Conservation (phyloP, 495 filamentous ascomycete species). For the Amorphotheca resinae region DNA sequence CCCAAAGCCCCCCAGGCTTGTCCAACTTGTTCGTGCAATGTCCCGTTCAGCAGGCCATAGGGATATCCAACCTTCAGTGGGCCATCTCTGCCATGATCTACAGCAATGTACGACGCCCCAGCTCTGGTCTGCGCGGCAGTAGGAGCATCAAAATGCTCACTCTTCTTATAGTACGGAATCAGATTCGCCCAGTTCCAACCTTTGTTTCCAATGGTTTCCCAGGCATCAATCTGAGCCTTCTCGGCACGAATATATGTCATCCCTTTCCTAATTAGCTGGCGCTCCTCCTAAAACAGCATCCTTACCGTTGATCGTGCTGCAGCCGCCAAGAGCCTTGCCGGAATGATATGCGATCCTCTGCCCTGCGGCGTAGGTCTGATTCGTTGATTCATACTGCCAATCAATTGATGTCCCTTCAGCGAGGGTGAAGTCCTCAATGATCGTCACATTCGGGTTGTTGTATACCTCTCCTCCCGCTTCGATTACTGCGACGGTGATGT, state of each 20-base stretch:
- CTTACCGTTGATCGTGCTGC: conserved; percentile 38
- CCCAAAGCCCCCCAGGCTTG: conserved; percentile 20
- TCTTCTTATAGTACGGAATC: conserved; percentile 18
- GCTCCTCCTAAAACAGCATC: not conserved
- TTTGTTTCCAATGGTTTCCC: conserved; percentile 9
- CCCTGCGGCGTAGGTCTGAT: conserved; percentile 30
- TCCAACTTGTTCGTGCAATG: conserved; percentile 20
- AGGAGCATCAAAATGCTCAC: conserved; percentile 28
- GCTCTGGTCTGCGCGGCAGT: conserved; percentile 25
- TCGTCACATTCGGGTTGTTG: conserved; percentile 37
- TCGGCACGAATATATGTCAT: conserved; percentile 1
- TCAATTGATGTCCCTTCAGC: conserved; percentile 35
- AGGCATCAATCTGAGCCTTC: conserved; percentile 21
- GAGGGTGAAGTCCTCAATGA: conserved; percentile 25
- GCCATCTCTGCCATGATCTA: conserved; percentile 34
- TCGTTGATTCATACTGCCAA: conserved; percentile 36
- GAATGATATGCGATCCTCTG: conserved; percentile 27
- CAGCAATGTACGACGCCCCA: conserved; percentile 33
- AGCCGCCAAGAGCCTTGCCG: conserved; percentile 41
- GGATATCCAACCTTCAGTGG: conserved; percentile 37
- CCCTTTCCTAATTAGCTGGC: not conserved
- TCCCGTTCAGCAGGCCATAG: conserved; percentile 22
- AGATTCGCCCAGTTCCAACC: conserved; percentile 13
- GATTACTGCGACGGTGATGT: conserved; percentile 36
- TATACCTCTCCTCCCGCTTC: conserved; percentile 41